These are phyloP conservation scores for Fusarium mexicanum DNA, from an alignment of 2,329 filamentous ascomycete species.

Conservation along the genomic window DNA sequence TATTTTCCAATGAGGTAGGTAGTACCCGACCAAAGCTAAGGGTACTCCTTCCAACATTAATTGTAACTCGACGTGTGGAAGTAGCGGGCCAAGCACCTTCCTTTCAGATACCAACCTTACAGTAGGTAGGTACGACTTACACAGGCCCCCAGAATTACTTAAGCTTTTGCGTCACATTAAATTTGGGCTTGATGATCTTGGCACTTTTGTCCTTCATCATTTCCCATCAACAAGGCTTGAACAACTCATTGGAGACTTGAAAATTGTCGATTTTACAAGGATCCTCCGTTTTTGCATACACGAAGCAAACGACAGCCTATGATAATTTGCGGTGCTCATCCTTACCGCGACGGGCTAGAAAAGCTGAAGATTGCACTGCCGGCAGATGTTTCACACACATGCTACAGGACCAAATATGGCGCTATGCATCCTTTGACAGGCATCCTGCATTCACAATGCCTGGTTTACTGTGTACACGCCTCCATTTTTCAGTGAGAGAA, in stretches of 20 bases:
- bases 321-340: constrained; percentile 15
- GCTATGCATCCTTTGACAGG: constrained; percentile 37
- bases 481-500: background rate
- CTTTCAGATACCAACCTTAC: background rate
- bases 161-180: background rate
- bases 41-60: background rate
- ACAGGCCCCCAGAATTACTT: background rate
- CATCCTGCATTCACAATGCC: constrained; percentile 26
- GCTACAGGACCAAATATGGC: constrained; percentile 34
- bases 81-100: background rate
- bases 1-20: background rate
- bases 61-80: background rate
- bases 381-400: constrained; percentile 40
- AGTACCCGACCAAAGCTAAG: background rate
- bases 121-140: background rate
- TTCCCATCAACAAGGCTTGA: background rate
- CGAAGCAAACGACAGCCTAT: constrained; percentile 22
- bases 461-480: constrained; percentile 32
- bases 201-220: constrained; percentile 9
- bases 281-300: constrained; percentile 41
- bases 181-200: background rate
- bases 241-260: constrained; percentile 20
- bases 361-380: constrained; percentile 37
- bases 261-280: constrained; percentile 31
- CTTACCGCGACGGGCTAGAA: constrained; percentile 33